These are phyloP conservation scores for Golubevia sp. DNA, from an alignment of 1,284 basidiomycete species.

Conservation along the genomic window DNA sequence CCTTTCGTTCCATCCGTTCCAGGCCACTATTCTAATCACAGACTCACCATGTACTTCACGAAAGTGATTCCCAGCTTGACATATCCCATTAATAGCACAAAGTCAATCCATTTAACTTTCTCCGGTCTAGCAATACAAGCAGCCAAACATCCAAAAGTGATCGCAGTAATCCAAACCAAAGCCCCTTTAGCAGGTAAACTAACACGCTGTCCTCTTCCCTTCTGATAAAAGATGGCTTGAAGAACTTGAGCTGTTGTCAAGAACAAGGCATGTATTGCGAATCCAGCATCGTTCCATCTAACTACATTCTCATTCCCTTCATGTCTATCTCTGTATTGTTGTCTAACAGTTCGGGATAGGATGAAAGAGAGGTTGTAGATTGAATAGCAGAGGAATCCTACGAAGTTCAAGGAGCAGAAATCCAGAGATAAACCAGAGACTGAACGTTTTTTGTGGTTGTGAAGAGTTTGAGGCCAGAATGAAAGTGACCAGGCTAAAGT, in stretches of 20 bases:
- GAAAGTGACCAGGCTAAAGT: conserved; percentile 29
- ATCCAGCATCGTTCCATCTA: conserved; percentile 35
- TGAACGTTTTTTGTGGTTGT: conserved; percentile 14
- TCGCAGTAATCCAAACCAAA: not conserved
- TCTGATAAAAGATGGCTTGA: conserved; percentile 1
- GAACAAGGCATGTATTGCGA: conserved; percentile 31
- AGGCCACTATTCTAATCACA: too few relatives aligned
- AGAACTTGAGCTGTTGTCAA: conserved; percentile 10
- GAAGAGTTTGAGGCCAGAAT: conserved; percentile 43
- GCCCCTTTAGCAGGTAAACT: not conserved
- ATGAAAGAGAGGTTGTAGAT: conserved; percentile 26
- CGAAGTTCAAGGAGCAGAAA: conserved; percentile 31
- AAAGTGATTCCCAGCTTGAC: conserved; percentile 39
- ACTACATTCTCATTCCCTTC: conserved; percentile 30
- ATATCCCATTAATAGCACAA: conserved; percentile 14
- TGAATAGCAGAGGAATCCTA: conserved; percentile 34
- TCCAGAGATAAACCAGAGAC: conserved; percentile 29
- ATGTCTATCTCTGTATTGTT: conserved; percentile 25
- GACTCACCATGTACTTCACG: conserved; percentile 28
- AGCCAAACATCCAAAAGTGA: not conserved
- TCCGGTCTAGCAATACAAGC: not conserved
- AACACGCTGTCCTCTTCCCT: conserved; percentile 7
- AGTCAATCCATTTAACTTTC: conserved; percentile 18
- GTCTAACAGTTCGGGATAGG: conserved; percentile 16
- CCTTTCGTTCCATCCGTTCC: too few relatives aligned